Conservation (phyloP, 2,329 filamentous ascomycete genomes). For the Colletotrichum destructivum region DNA sequence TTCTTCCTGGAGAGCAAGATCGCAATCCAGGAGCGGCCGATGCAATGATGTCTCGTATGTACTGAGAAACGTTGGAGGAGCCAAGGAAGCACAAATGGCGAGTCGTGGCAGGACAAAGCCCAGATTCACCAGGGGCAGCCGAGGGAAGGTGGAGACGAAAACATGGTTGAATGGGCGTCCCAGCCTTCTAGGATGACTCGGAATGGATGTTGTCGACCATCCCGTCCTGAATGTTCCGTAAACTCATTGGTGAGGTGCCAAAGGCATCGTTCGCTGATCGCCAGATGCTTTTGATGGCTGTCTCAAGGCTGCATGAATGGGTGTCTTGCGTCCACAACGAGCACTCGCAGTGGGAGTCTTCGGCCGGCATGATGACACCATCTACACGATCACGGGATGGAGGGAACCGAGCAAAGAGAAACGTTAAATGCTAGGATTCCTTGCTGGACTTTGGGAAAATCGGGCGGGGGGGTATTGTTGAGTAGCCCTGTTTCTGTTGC, state of each 20-base stretch:
- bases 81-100: too few relatives aligned
- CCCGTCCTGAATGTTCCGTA: slow-evolving; percentile 39
- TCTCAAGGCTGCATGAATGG: background rate
- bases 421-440: slow-evolving; percentile 2
- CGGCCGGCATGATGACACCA: slow-evolving; percentile 27
- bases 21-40: too few relatives aligned
- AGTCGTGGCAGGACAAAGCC: too few relatives aligned
- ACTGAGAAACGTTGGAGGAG: too few relatives aligned
- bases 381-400: background rate
- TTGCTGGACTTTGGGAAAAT: background rate
- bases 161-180: background rate
- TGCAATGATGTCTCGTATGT: too few relatives aligned
- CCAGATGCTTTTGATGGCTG: slow-evolving; percentile 43
- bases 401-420: background rate
- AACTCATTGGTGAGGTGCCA: slow-evolving; percentile 12
- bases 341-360: slow-evolving; percentile 16
- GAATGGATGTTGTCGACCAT: background rate
- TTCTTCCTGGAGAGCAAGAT: too few relatives aligned
- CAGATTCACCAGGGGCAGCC: too few relatives aligned
- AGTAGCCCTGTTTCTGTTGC: background rate
- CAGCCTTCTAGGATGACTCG: background rate
- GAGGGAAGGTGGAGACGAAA: too few relatives aligned
- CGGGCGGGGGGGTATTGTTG: background rate
- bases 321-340: background rate
- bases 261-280: slow-evolving; percentile 45